Conservation (phyloP, 2,329 filamentous ascomycete genomes). For the Ceratocystis variospora region DNA sequence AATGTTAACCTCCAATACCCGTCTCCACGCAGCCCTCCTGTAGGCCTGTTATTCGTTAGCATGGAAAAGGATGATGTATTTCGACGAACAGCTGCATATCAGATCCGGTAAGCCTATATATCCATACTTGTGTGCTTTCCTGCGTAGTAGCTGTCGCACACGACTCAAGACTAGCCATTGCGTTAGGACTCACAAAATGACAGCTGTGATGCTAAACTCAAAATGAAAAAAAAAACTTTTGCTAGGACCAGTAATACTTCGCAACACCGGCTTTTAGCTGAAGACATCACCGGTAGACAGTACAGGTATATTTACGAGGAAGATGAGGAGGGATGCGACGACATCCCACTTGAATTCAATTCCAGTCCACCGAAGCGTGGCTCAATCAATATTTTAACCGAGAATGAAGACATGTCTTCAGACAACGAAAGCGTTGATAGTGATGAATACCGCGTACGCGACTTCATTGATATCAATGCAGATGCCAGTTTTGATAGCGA, state of each 20-base stretch:
- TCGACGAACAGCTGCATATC: conserved; percentile 57
- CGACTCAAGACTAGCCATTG: conserved; percentile 16
- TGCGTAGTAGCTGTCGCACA: not conserved
- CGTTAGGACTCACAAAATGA: conserved; percentile 12
- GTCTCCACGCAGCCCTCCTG: conserved; percentile 2
- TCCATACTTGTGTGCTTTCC: not conserved
- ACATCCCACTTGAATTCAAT: conserved; percentile 38
- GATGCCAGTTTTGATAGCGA: not conserved
- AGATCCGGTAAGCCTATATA: conserved; percentile 48
- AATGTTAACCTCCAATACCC: not conserved
- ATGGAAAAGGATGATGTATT: conserved; percentile 72
- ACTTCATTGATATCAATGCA: conserved; percentile 13
- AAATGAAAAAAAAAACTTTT: not conserved
- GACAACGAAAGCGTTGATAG: conserved; percentile 41
- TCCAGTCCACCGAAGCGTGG: conserved; percentile 36
- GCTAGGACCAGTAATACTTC: not conserved
- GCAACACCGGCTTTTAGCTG: not conserved
- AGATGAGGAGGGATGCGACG: conserved; percentile 27
- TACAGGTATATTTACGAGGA: conserved; percentile 24
- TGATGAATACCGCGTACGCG: conserved; percentile 25
- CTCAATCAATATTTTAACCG: conserved; percentile 35
- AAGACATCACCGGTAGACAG: not conserved
- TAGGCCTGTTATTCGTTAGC: conserved; percentile 80
- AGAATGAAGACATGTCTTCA: conserved; percentile 28
- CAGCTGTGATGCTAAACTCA: not conserved